Evolutionary conservation across 202 grass and related monocot species (phyloP), one percentile per base, ranked within the genome.

Genomic region (Hordeum pubiflorum): DNA sequence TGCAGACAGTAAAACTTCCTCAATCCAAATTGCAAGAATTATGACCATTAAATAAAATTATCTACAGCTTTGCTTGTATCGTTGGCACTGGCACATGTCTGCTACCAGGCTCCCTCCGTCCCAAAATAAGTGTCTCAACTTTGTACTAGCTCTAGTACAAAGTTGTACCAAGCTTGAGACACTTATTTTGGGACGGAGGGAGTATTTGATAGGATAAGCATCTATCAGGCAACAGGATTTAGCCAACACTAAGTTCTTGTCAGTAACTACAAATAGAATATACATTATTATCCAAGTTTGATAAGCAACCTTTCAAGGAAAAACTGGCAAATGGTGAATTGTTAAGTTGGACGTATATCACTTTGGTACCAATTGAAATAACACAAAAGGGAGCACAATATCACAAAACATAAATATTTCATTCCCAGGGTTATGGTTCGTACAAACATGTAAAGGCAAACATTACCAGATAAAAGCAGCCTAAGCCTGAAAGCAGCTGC

Each of bases 401-500:
- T 68, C 37, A 62, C 18, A 75, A 40, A 86, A 70, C 39, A 84
- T 70, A 86, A 86, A 90, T 63, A 83, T 69, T 52, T 80, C 62
- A 56, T 76, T 86, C 56, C 48, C 40, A 71, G n/a, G 12, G 44
- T 63, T 76, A 86, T 83, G 41, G 46, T 75, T 88, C 21, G 6
- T 84, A 92, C 76, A 86, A 71, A 81, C 39, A 69, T 75, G 67
- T 85, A 78, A 78, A 84, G 83, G 80, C 80, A 92, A 84, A 75
- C 84, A 84, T 92, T 89, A 92, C 90, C 87, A 74, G 82, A 84
- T 83, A 86, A 81, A 84, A 81, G 80, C 70, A 86, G 86, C 89
- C 89, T 91, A 91, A 86, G 79, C 80, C 62, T 81, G 83, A 83
- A 86, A 34, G 52, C 74, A 84, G 77, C 68, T 92, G 87, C 87